phyloP scores from a whole-genome alignment of 805 yeast species.

The Saccharomycopsis lassenensis region DNA sequence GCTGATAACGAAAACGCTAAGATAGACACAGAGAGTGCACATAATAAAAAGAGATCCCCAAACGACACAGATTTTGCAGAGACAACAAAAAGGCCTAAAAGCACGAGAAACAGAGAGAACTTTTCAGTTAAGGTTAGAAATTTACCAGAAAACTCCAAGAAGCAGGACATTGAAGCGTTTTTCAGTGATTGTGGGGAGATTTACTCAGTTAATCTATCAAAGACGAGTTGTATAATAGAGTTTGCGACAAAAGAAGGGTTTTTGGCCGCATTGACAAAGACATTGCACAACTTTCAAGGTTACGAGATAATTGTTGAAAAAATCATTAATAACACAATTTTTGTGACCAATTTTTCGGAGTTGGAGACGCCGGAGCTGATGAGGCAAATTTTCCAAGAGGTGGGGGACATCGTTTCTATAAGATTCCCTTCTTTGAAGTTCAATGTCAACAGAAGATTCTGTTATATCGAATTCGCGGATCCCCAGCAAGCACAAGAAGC shows the following conservation, averaged over 20 bases:
- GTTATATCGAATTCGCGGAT: slow-evolving; percentile 50
- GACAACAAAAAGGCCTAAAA: slow-evolving; percentile 15
- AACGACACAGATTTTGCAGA: slow-evolving; percentile 1
- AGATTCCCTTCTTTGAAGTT: slow-evolving; percentile 55
- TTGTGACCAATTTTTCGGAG: slow-evolving; percentile 71
- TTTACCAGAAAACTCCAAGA: slow-evolving; percentile 32
- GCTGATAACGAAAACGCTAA: not conserved
- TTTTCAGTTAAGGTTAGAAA: slow-evolving; percentile 43
- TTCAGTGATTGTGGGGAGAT: slow-evolving; percentile 54
- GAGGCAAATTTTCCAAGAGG: slow-evolving; percentile 28
- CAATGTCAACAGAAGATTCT: slow-evolving; percentile 52
- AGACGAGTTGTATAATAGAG: slow-evolving; percentile 33
- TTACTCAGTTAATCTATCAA: slow-evolving; percentile 17
- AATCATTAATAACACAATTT: slow-evolving; percentile 41
- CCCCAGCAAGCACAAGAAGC: slow-evolving; percentile 37
- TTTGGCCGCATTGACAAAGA: slow-evolving; percentile 49
- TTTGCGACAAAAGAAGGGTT: slow-evolving; percentile 37
- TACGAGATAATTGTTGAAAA: slow-evolving; percentile 35
- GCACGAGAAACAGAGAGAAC: slow-evolving; percentile 45
- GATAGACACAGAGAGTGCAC: slow-evolving; percentile 7
- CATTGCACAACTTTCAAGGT: slow-evolving; percentile 36
- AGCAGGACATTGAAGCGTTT: slow-evolving; percentile 29
- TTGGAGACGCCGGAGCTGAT: slow-evolving; percentile 31
- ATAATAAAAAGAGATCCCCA: slow-evolving; percentile 2
- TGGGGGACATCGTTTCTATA: slow-evolving; percentile 36